Base-by-base conservation (phyloP, 106 monocot species). In the Gastrodia elata region DNA sequence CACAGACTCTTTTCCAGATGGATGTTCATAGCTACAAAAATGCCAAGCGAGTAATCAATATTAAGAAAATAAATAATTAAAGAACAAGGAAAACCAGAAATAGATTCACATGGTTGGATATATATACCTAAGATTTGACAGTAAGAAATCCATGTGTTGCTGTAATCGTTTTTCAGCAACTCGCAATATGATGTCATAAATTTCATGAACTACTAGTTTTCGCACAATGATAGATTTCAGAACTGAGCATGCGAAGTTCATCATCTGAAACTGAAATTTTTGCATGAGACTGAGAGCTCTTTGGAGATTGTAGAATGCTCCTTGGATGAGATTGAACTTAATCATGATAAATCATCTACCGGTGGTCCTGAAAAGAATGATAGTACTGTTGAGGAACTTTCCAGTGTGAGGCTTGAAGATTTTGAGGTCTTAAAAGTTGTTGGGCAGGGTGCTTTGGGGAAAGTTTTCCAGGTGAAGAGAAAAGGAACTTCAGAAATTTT, bases 361-460 rank as follows among this genome's bases (percentile, higher is more conserved):
- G 32, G 46, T 52, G 56, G 27, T 38, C 4, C 65, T 38, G 78
- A 86, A 65, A 76, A 78, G 37, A 55, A 44, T 74, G 71, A 71
- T 69, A 41, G 11, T 25, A 6, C 14, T 22, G 41, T 80, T 40
- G 70, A 87, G 42, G 82, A 80, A 20, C 55, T 59, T 77, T 84
- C 68, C 58, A 77, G 80, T 68, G 82, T 89, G 37, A 88, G 93
- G 20, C 88, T 98, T 46, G 88, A 93, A 36, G 85, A 98, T 81
- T 98, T 98, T 81, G 93, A 98, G 77, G 76, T 88, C 28, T 52
- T 98, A 81, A 93, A 91, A 67, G 70, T 98, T 73, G 98, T 98
- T 55, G 98, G 98, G 30, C 93, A 98, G 91, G 98, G 98, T 44
- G 93, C 98, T 52, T 98, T 98, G 87, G 98, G 93, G 6, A 98